Evolutionary conservation across 164 flowering plant genomes (phyloP), one percentile per base, ranked within the genome.

Genomic region (Buxus sempervirens): DNA sequence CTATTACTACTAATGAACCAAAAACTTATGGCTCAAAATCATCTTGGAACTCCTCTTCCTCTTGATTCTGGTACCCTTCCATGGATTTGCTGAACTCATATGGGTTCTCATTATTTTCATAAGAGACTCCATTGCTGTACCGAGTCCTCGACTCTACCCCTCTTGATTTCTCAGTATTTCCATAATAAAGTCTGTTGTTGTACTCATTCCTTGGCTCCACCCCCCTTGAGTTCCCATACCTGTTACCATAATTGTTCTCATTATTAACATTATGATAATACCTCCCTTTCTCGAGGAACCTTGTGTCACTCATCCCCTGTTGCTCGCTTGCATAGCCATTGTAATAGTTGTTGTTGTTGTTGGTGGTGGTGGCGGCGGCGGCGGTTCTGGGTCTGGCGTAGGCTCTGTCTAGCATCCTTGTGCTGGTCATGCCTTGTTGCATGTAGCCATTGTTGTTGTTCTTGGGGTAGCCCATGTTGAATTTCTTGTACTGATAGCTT

Each of bases 231-330:
- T 51, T 65, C 60, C 69, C 79, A 23, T 70, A 64, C 59, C 62
- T 64, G 24, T 72, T 66, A 25, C 32, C 54, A 36, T 71, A 42
- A 36, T 42, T 7, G 51, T 63, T 60, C 58, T 72, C 81, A 62
- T 71, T 67, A 9, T 64, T 41, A 12, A 70, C 53, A 59, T 77
- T 67, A 19, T 79, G 65, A 62, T 58, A 73, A 65, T 80, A 80
- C 81, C 64, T 83, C 0, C 83, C 81, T 58, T 78, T 77, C 63
- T 74, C 85, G 68, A 83, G 0, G 56, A 70, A 77, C 66, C 80
- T 73, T 9, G 85, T 84, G 74, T 84, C 85, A 60, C 87, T 84
- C 83, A 78, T 74, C 28, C 84, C 85, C 48, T 83, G 70, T 38
- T 41, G 58, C 68, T 66, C 62, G 5, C 1, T 51, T 48, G 16